Conservation (phyloP, 2,329 filamentous ascomycete genomes). For the Polychaeton citri region DNA sequence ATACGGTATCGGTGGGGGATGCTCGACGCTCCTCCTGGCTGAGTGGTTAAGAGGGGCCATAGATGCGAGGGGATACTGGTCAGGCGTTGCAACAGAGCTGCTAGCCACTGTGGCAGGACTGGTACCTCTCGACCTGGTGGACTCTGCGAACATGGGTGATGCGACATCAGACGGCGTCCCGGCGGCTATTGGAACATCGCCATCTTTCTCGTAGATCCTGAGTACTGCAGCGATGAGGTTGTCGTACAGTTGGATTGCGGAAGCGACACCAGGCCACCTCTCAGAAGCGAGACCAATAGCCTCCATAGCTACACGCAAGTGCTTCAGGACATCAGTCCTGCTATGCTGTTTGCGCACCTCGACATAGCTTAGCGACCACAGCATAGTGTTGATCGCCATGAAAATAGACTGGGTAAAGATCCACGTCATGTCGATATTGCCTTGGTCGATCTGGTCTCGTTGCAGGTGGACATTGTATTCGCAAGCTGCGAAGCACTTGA, state of each 20-base stretch:
- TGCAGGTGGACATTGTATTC: conserved; percentile 71
- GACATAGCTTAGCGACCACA: conserved; percentile 83
- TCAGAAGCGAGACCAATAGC: conserved; percentile 69
- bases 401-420: conserved; percentile 81
- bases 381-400: conserved; percentile 78
- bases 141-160: conserved; percentile 29
- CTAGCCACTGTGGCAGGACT: conserved; percentile 27
- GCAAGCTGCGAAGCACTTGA: conserved; percentile 71
- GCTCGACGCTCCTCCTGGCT: conserved; percentile 16
- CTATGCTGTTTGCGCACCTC: conserved; percentile 63
- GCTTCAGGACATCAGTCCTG: conserved; percentile 60
- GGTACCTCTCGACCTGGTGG: conserved; percentile 30
- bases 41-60: conserved; percentile 19
- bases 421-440: conserved; percentile 79
- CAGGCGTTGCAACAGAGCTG: conserved; percentile 20
- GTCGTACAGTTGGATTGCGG: conserved; percentile 73
- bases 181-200: conserved; percentile 36
- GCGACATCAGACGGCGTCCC: conserved; percentile 32
- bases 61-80: conserved; percentile 10
- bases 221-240: conserved; percentile 76
- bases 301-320: conserved; percentile 62
- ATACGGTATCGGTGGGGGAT: conserved; percentile 18
- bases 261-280: conserved; percentile 80
- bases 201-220: conserved; percentile 64
- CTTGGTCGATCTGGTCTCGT: conserved; percentile 62